A percentile compares a stretch with the other conserved stretches of the same genome.
These are phyloP conservation scores for Pelargonium cotyledonis DNA, from an alignment of 441 rosid genomes.

Conservation along the genomic window DNA sequence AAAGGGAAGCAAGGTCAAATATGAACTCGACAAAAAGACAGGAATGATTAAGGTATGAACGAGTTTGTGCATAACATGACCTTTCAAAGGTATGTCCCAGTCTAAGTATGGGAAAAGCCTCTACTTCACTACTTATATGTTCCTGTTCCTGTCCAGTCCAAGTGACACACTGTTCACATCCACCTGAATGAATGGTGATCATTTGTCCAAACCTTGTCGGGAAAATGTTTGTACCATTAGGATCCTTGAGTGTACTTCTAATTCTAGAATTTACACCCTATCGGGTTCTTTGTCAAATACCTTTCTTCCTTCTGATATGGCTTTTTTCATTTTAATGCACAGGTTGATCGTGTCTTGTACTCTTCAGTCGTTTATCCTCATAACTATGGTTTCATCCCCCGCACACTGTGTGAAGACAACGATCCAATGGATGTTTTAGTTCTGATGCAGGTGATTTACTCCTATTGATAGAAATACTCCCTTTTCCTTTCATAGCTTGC, in stretches of 20 bases:
- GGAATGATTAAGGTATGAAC: constrained; percentile 76
- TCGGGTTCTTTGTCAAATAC: neutral
- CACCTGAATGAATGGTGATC: neutral
- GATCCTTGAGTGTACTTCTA: neutral
- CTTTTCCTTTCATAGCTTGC: constrained; percentile 1
- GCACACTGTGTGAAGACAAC: constrained; percentile 92
- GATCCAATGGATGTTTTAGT: constrained; percentile 94
- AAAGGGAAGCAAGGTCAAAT: constrained; percentile 94
- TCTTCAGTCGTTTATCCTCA: constrained; percentile 99
- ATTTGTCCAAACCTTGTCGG: too few relatives aligned
- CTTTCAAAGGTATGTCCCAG: too few relatives aligned
- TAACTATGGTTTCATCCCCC: constrained; percentile 95
- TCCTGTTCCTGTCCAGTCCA: too few relatives aligned
- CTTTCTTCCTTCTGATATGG: constrained; percentile 5
- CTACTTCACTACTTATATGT: too few relatives aligned
- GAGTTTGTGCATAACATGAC: neutral
- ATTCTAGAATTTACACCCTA: neutral
- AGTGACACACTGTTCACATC: neutral
- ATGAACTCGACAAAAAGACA: constrained; percentile 78
- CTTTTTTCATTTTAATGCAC: constrained; percentile 6
- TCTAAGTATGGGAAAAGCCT: too few relatives aligned
- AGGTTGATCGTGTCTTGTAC: constrained; percentile 96
- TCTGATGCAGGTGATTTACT: constrained; percentile 78
- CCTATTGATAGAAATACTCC: neutral
- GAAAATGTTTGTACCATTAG: too few relatives aligned